These are phyloP conservation scores for Tremella fuciformis DNA, from an alignment of 768 basidiomycete genomes.

Conservation along the genomic window DNA sequence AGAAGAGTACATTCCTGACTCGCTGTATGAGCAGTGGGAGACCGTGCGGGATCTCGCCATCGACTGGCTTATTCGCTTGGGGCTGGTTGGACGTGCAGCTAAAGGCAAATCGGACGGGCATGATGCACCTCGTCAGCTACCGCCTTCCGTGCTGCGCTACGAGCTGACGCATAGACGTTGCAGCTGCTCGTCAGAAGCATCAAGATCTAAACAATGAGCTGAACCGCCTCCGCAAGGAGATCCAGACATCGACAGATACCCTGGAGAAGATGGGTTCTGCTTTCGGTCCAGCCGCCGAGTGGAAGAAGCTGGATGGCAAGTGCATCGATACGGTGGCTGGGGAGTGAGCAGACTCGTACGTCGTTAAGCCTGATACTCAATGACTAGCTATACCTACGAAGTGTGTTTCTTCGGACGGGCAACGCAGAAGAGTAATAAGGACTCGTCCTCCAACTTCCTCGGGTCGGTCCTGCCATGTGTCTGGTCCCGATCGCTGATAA, in stretches of 20 bases:
- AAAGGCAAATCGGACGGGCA: conserved; percentile 8
- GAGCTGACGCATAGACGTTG: conserved; percentile 38
- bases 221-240: conserved; percentile 59
- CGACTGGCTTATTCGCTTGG: conserved; percentile 64
- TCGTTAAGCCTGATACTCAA: not conserved
- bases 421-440: conserved; percentile 79
- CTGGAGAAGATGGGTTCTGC: conserved; percentile 63
- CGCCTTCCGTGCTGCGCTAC: not conserved
- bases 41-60: conserved; percentile 62
- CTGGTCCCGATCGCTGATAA: conserved; percentile 8
- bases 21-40: conserved; percentile 70
- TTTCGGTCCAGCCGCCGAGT: conserved; percentile 81
- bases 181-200: conserved; percentile 48
- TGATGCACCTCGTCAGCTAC: conserved; percentile 14
- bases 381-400: conserved; percentile 81
- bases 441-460: conserved; percentile 70
- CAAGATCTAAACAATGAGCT: conserved; percentile 59
- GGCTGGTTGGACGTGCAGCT: conserved; percentile 56
- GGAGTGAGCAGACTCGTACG: conserved; percentile 63
- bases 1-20: conserved; percentile 79
- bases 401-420: conserved; percentile 87
- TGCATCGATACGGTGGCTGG: conserved; percentile 80
- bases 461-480: conserved; percentile 61
- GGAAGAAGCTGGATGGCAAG: conserved; percentile 85
- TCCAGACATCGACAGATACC: conserved; percentile 55